A percentile compares a stretch with the other conserved stretches of the same genome.
phyloP scores from a whole-genome alignment of 257 asterid genomes.

The Perilla frutescens region DNA sequence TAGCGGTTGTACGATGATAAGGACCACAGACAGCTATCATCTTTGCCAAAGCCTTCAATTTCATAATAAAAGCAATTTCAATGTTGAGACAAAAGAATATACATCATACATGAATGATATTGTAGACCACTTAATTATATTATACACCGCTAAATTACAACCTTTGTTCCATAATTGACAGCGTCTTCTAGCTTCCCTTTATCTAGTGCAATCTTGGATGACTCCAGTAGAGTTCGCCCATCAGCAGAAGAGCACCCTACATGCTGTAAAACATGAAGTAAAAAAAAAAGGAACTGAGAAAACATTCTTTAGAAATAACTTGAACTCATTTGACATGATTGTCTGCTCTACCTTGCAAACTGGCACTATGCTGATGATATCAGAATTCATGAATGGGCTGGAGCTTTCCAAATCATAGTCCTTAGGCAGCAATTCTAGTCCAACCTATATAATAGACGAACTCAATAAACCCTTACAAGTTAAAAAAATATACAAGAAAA shows the following conservation, averaged over 20 bases:
- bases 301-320: slow-evolving; percentile 12
- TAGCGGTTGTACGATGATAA: slow-evolving; percentile 91
- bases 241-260: slow-evolving; percentile 97
- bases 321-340: neutral
- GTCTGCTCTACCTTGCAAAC: slow-evolving; percentile 72
- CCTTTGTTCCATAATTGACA: slow-evolving; percentile 92
- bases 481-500: slow-evolving; percentile 31
- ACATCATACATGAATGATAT: neutral
- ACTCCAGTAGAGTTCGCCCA: slow-evolving; percentile 90
- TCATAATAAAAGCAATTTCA: slow-evolving; percentile 36
- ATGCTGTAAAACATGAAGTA: slow-evolving; percentile 59
- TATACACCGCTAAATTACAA: slow-evolving; percentile 28
- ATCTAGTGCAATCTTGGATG: slow-evolving; percentile 96
- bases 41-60: slow-evolving; percentile 88
- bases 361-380: slow-evolving; percentile 87
- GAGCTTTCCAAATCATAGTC: slow-evolving; percentile 90
- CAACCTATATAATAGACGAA: slow-evolving; percentile 70
- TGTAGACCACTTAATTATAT: neutral
- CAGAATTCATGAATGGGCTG: slow-evolving; percentile 74
- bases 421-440: slow-evolving; percentile 87
- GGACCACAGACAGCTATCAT: slow-evolving; percentile 99
- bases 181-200: slow-evolving; percentile 99
- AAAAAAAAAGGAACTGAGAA: slow-evolving; percentile 26
- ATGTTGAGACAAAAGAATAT: slow-evolving; percentile 32
- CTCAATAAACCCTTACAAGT: slow-evolving; percentile 35